Evolutionary conservation across 2,329 filamentous ascomycete genomes (phyloP), one percentile per base, ranked within the genome.

Genomic region (Parasarocladium wereldwijsianum): DNA sequence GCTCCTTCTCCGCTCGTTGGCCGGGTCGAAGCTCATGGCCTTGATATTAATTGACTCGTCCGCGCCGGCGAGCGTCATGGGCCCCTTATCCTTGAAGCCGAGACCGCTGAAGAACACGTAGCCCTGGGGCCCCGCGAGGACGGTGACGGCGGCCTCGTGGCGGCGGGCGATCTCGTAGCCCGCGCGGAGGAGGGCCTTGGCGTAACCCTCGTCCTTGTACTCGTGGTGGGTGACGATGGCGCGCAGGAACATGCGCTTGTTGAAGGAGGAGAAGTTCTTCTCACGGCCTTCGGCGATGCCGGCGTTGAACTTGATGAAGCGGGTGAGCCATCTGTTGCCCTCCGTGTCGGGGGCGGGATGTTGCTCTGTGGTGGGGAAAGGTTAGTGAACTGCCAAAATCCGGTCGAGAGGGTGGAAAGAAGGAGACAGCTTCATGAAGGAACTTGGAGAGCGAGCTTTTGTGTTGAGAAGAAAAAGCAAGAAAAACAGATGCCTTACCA

Each of bases 21-120:
- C 28, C n/a, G 34, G 27, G 19, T 32, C 24, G 12, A 27, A 23
- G 31, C 31, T 25, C 24, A 32, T 25, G 24, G 24, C 25, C 17
- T 32, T 32, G 31, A 32, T 17, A 21, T 32, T 26, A 18, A 32
- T 13, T 11, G 18, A 19, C 24, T 27, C 17, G 15, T 25, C 31
- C 3, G 17, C 24, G 25, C 16, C 23, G 24, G 22, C 17, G 24
- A 23, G 22, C 8, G 25, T 20, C 26, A 36, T 15, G 15, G 36
- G 32, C 4, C 36, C 36, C 16, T 34, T 32, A 14, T 38, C 36
- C 17, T 32, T 26, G 31, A 38, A 38, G 27, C 32, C 32, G 7
- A 38, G 27, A 18, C 35, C 36, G 17, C 24, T 30, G 34, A 38
- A 38, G 32, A 38, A 36, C 21, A 38, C 34, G 32, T 38, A 38